Evolutionary conservation across 2,329 filamentous ascomycete genomes (phyloP), one percentile per base, ranked within the genome.

Genomic region (Tolypocladium capitatum): DNA sequence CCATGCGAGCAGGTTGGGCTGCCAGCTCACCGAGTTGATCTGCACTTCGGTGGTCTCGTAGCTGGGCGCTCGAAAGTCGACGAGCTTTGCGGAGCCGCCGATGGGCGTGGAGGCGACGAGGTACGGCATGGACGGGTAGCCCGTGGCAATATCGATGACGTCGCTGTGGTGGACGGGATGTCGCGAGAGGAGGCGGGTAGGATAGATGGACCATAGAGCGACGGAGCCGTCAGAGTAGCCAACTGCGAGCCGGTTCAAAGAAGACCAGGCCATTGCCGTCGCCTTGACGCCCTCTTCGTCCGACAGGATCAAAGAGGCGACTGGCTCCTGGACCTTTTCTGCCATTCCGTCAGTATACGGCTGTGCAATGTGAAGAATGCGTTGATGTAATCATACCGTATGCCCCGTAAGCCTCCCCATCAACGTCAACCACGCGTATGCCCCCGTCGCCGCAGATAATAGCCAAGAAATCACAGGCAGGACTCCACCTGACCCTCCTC

Each of bases 211-310:
- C 76, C 76, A 81, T 11, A 80, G 62, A 20, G 68, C 68, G 33
- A 80, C 63, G 20, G 72, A 75, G 31, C 77, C 77, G 50, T 81
- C 77, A 0, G 68, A 70, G 56, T 79, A 75, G 44, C 75, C 77
- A 30, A 76, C 62, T 0, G 68, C 73, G 35, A 81, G 61, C 21
- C 75, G 71, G 55, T 80, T 80, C 52, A 69, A 67, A 49, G 70
- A 73, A 32, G 72, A 61, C 77, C 77, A 81, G 11, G 74, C 67
- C 46, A 80, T 67, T 49, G 71, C 69, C 16, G 74, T 78, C 28
- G 73, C 71, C 27, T 68, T 64, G 36, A 76, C 61, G 41, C 64
- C 63, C 48, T 71, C 64, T 57, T 80, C 75, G 14, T 68, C 62
- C 0, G 62, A 58, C 5, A 77, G 62, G 18, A 60, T 63, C 14